Conservation (phyloP, 2,329 filamentous ascomycete species). For the Pseudogymnoascus sp. region DNA sequence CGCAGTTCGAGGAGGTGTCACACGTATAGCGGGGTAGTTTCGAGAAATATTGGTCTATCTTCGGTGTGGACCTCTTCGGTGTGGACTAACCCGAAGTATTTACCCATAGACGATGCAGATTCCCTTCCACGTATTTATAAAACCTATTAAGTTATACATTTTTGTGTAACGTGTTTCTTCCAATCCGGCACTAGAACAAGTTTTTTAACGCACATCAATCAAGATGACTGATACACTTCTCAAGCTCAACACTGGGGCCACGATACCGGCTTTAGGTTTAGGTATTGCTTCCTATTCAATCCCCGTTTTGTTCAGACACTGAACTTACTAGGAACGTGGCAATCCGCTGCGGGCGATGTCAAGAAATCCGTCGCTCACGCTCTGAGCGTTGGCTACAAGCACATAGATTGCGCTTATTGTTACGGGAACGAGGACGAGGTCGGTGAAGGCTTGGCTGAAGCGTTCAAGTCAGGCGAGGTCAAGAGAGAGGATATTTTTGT, state of each 20-base stretch:
- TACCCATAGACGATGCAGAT: neutral
- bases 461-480: constrained; percentile 50
- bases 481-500: constrained; percentile 30
- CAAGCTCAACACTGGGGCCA: constrained; percentile 30
- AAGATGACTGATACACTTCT: constrained; percentile 12
- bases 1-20: neutral
- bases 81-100: neutral
- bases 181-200: neutral
- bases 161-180: neutral
- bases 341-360: constrained; percentile 34
- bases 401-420: constrained; percentile 55
- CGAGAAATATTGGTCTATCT: neutral
- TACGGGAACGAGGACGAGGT: constrained; percentile 80
- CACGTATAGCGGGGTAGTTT: neutral
- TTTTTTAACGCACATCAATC: neutral
- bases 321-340: constrained; percentile 8
- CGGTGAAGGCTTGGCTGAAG: constrained; percentile 66
- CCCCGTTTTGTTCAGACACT: neutral
- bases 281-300: constrained; percentile 17
- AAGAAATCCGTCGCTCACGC: constrained; percentile 31
- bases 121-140: neutral
- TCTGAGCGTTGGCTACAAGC: constrained; percentile 42
- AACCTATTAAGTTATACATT: neutral
- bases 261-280: constrained; percentile 35
- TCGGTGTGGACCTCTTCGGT: neutral